Evolutionary conservation across 352 stramenopile species (phyloP), one percentile per base, ranked within the genome.

Genomic region (Pythium utonaiense): DNA sequence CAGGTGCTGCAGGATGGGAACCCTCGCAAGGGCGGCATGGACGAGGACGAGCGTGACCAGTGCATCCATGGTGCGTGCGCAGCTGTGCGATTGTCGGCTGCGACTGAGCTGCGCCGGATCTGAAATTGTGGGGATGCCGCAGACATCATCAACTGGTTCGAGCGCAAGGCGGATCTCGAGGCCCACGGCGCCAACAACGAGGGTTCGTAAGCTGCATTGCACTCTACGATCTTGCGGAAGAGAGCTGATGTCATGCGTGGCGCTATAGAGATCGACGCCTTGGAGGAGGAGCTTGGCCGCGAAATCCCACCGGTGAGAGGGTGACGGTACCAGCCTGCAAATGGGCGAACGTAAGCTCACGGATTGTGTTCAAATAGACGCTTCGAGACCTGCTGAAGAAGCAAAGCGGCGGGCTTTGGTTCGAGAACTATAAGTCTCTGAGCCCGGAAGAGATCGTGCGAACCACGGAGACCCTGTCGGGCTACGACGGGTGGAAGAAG

Each of bases 101-200:
- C n/a, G n/a, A n/a, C 3, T 16, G 9, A 33, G 28, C 28, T 33
- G 9, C 5, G 9, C 28, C 28, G 9, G 28, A 33, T 33, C 28
- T 57, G 7, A 25, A n/a, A 42, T 24, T 24, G 28, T 1, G 44
- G 7, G 1, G 28, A 33, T 57, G 4, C 24, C 6, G 90, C 17
- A 47, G 83, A 94, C 31, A 87, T 94, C 53, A 71, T 91, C 67
- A 91, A 76, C 70, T 94, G 84, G 84, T 92, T 94, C 62, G 66
- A 89, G 65, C 80, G 80, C 54, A 94, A 94, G 66, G 69, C 78
- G 19, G 69, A 86, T 59, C 76, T 92, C n/a, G 64, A 70, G 28
- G 54, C 68, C 28, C 73, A 57, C 0, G 60, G 44, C 21, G 78
- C 84, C 50, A 88, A 72, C 36, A 76, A 73, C 44, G 55, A 47